Conservation (phyloP, 1,139 yeast species). For the Candida labiduridarum region DNA sequence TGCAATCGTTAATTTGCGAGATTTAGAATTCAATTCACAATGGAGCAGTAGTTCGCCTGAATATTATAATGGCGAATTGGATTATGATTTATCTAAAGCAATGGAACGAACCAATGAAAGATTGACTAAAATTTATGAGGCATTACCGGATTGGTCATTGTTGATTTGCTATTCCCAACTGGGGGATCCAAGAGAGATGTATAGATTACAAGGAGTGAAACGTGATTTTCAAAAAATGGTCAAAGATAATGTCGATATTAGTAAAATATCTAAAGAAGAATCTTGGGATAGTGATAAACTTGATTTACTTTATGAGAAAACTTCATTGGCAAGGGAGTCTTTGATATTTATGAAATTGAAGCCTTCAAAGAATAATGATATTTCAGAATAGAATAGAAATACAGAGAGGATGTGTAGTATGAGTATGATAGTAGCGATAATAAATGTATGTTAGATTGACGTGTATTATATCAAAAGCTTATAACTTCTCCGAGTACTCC, state of each 20-base stretch:
- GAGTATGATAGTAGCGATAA: background rate
- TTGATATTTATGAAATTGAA: slow-evolving; percentile 55
- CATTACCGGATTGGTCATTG: slow-evolving; percentile 60
- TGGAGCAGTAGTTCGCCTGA: slow-evolving; percentile 23
- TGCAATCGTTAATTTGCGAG: slow-evolving; percentile 58
- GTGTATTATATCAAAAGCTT: slow-evolving; percentile 8
- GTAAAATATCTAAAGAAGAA: slow-evolving; percentile 46
- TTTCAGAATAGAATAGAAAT: background rate
- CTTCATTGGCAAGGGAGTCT: slow-evolving; percentile 56
- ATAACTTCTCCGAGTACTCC: slow-evolving; percentile 12
- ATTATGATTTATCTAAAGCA: slow-evolving; percentile 19
- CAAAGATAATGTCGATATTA: slow-evolving; percentile 39
- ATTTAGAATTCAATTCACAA: slow-evolving; percentile 50
- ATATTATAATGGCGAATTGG: slow-evolving; percentile 25
- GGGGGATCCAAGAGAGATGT: slow-evolving; percentile 61
- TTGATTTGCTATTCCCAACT: slow-evolving; percentile 64
- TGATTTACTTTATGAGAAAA: slow-evolving; percentile 39
- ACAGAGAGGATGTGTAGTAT: background rate
- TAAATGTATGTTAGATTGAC: background rate
- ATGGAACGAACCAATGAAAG: slow-evolving; percentile 42
- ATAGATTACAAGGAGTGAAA: slow-evolving; percentile 45
- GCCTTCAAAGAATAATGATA: slow-evolving; percentile 3
- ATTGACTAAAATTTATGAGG: slow-evolving; percentile 50
- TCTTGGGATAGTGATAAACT: slow-evolving; percentile 57
- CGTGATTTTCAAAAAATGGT: slow-evolving; percentile 23